These are phyloP conservation scores for Acer yangbiense DNA, from an alignment of 345 rosid genomes.

Conservation along the genomic window DNA sequence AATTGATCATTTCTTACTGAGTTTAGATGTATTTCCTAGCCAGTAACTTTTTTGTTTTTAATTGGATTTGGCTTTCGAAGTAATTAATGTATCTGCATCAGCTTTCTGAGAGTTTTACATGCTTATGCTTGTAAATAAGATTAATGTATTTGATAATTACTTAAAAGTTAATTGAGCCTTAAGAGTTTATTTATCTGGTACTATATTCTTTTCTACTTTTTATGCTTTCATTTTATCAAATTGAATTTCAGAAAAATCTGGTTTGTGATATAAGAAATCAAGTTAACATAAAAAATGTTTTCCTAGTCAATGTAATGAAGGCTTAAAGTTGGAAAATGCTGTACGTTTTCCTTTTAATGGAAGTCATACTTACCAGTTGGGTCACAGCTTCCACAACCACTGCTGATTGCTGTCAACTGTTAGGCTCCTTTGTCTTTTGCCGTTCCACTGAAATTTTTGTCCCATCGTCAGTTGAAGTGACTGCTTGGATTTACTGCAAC, in stretches of 20 bases:
- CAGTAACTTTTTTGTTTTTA: not conserved
- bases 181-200: too few species aligned
- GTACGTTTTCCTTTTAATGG: not conserved
- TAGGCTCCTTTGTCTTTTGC: not conserved
- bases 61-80: not conserved
- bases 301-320: not conserved
- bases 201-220: not conserved
- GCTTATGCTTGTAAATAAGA: not conserved
- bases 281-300: not conserved
- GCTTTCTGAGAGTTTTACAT: not conserved
- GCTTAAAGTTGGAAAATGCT: not conserved
- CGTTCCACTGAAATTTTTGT: not conserved
- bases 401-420: not conserved
- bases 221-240: not conserved
- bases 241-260: not conserved
- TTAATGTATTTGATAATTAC: not conserved
- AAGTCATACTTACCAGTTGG: not conserved
- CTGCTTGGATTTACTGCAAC: not conserved
- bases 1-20: not conserved
- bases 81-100: not conserved
- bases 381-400: not conserved
- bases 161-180: not conserved
- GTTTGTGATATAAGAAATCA: not conserved
- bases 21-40: not conserved
- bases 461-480: not conserved